phyloP scores from a whole-genome alignment of 163 green algal species.

The Chloroidium sp. region DNA sequence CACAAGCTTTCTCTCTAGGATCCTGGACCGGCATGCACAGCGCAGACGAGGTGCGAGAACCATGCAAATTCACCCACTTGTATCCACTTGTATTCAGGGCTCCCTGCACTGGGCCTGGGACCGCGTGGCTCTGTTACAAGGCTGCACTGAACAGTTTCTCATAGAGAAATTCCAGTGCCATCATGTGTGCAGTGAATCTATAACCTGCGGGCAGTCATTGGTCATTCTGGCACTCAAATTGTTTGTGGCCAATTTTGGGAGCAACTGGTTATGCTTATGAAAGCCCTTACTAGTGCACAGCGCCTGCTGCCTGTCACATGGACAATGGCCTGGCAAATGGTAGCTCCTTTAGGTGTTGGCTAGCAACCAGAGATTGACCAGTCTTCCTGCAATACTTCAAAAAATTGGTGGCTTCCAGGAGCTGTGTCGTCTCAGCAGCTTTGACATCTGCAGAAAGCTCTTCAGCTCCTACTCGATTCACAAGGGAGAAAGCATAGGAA shows the following conservation, averaged over 20 bases:
- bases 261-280: not conserved
- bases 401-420: too few species aligned
- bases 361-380: not conserved
- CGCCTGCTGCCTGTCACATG: too few species aligned
- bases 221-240: not conserved
- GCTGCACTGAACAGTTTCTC: not conserved
- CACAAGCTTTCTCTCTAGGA: slow-evolving; percentile 63
- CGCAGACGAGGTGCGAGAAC: slow-evolving; percentile 54
- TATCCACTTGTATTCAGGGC: not conserved
- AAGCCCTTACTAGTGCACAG: not conserved
- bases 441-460: too few species aligned
- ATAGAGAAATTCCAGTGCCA: not conserved
- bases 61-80: not conserved
- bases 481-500: too few species aligned
- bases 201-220: not conserved
- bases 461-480: too few species aligned
- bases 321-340: too few species aligned
- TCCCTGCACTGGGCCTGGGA: not conserved
- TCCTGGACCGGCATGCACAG: slow-evolving; percentile 73
- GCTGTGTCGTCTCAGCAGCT: too few species aligned
- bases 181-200: not conserved
- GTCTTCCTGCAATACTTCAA: too few species aligned
- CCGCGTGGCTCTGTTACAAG: not conserved
- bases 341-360: not conserved
- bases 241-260: not conserved